A percentile compares a stretch with the other conserved stretches of the same genome.
Conservation (phyloP, 768 basidiomycete genomes). For the Russula earlei region DNA sequence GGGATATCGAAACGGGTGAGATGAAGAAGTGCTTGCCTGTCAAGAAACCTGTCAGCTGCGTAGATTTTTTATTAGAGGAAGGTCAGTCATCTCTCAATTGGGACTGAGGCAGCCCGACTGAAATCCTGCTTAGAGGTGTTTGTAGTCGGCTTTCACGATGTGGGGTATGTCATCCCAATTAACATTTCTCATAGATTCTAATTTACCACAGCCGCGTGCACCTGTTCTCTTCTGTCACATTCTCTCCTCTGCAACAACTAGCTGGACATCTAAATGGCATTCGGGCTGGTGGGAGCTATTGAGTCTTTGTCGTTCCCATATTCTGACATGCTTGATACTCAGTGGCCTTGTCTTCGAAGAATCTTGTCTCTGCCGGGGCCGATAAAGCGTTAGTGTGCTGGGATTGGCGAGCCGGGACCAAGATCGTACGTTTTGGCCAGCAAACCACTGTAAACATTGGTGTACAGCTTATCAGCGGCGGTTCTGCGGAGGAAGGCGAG, state of each 20-base stretch:
- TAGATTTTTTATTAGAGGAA: conserved; percentile 78
- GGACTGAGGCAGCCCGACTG: neutral
- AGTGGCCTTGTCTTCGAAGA: conserved; percentile 75
- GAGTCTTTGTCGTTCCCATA: neutral
- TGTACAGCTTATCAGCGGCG: conserved; percentile 66
- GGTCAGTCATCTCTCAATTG: conserved; percentile 32
- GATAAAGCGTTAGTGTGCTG: conserved; percentile 72
- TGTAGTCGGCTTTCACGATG: conserved; percentile 87
- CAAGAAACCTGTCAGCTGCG: conserved; percentile 85
- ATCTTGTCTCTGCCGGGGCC: conserved; percentile 79
- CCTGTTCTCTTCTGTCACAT: conserved; percentile 78
- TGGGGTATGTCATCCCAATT: conserved; percentile 47
- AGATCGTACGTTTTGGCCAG: conserved; percentile 86
- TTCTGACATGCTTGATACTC: neutral
- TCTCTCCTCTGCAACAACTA: conserved; percentile 73
- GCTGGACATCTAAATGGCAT: conserved; percentile 85
- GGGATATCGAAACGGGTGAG: conserved; percentile 66
- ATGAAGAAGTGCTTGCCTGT: conserved; percentile 70
- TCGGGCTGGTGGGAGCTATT: conserved; percentile 37
- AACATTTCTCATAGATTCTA: neutral
- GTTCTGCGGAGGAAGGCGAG: conserved; percentile 49
- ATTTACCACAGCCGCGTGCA: conserved; percentile 59
- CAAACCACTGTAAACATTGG: conserved; percentile 90
- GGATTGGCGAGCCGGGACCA: conserved; percentile 85
- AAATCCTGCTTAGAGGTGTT: conserved; percentile 54